A percentile compares a stretch with the other conserved stretches of the same genome.
Conservation (phyloP, 2,329 filamentous ascomycete genomes). For the Endoconidiophora laricicola region DNA sequence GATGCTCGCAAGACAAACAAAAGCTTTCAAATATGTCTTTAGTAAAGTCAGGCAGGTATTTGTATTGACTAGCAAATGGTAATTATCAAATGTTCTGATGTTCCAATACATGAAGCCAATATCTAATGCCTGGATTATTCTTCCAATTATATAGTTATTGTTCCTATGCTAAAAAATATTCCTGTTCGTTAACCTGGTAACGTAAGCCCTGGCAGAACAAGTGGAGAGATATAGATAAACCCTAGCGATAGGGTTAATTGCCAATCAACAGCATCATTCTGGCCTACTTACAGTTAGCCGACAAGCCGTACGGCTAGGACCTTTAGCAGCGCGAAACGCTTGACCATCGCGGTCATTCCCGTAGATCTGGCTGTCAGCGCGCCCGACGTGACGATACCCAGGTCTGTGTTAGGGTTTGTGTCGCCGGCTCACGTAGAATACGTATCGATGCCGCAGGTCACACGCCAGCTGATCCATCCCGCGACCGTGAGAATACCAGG, state of each 20-base stretch:
- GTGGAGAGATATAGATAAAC: too few species aligned
- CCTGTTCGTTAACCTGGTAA: too few species aligned
- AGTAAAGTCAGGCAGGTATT: background rate
- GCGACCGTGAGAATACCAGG: slow-evolving; percentile 18
- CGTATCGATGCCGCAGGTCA: slow-evolving; percentile 27
- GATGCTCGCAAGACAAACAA: too few species aligned
- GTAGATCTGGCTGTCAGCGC: slow-evolving; percentile 24
- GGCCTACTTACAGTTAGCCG: slow-evolving; percentile 25
- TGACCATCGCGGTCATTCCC: slow-evolving; percentile 22
- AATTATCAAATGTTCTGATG: too few species aligned
- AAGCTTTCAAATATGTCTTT: background rate
- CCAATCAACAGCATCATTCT: slow-evolving; percentile 25
- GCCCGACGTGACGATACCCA: slow-evolving; percentile 25
- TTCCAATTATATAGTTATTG: too few species aligned
- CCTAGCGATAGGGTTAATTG: too few species aligned
- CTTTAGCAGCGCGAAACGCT: slow-evolving; percentile 20
- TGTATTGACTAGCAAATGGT: too few species aligned
- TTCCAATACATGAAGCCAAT: too few species aligned
- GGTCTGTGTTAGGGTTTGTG: slow-evolving; percentile 28
- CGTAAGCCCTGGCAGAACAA: background rate
- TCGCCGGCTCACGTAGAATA: slow-evolving; percentile 22
- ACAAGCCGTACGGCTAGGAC: slow-evolving; percentile 24
- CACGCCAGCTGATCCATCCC: slow-evolving; percentile 28
- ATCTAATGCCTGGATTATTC: too few species aligned
- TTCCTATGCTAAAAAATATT: too few species aligned